Conservation (phyloP, 2,329 filamentous ascomycete species). For the Lomentospora prolificans region DNA sequence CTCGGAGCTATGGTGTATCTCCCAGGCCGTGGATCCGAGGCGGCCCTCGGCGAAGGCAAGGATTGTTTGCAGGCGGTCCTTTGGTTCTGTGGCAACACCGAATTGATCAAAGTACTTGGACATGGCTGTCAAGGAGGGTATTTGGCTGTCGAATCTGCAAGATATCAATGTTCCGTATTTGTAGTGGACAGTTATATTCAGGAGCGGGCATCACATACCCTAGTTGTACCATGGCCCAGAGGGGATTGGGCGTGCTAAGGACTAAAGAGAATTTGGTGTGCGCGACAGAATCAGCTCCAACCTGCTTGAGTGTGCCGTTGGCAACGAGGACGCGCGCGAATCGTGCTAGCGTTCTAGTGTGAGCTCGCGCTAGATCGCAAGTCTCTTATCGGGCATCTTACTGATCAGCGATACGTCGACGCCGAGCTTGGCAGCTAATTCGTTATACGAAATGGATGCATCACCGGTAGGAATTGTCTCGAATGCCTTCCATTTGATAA, state of each 20-base stretch:
- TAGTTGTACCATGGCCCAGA: neutral
- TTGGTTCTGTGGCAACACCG: conserved; percentile 20
- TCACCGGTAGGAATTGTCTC: neutral
- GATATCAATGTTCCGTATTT: neutral
- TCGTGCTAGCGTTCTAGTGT: neutral
- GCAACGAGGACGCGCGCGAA: neutral
- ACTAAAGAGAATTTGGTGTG: neutral
- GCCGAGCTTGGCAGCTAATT: conserved; percentile 18
- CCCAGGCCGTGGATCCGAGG: conserved; percentile 21
- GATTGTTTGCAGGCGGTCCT: conserved; percentile 16
- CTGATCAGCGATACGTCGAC: conserved; percentile 18
- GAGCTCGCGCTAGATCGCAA: too few species aligned
- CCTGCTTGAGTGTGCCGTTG: neutral
- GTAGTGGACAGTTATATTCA: neutral
- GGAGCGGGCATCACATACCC: neutral
- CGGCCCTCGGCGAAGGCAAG: conserved; percentile 19
- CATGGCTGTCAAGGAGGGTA: conserved; percentile 15
- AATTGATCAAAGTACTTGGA: conserved; percentile 22
- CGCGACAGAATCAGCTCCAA: neutral
- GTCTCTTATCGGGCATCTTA: neutral
- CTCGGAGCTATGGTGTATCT: conserved; percentile 17
- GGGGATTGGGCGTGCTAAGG: neutral
- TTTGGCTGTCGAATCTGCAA: conserved; percentile 17
- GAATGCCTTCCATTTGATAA: neutral
- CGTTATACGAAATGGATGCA: conserved; percentile 16